A percentile compares a stretch with the other conserved stretches of the same genome.
These are phyloP conservation scores for Chaetomidium leptoderma DNA, from an alignment of 495 filamentous ascomycete species.

Conservation along the genomic window DNA sequence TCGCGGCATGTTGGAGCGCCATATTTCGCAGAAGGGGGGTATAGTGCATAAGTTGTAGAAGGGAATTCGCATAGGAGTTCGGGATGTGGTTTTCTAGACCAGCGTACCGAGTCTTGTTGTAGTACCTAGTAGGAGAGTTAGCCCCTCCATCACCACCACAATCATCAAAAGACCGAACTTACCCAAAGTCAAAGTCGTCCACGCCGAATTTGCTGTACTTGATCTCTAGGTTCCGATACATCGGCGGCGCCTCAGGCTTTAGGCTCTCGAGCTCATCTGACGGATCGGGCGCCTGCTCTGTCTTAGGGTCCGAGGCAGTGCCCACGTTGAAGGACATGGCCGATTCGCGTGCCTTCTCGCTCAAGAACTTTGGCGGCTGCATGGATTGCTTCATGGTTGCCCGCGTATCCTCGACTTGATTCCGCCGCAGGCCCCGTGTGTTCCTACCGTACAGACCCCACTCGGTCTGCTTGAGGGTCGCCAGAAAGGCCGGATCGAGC, in stretches of 20 bases:
- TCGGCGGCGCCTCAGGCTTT: constrained; percentile 70
- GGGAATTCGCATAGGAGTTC: constrained; percentile 91
- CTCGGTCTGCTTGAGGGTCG: constrained; percentile 61
- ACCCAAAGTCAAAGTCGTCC: constrained; percentile 97
- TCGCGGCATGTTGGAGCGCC: constrained; percentile 84
- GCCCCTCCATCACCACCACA: neutral
- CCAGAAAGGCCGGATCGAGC: constrained; percentile 68
- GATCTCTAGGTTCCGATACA: constrained; percentile 89
- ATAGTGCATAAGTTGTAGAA: constrained; percentile 87
- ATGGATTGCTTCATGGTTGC: constrained; percentile 49
- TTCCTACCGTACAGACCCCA: constrained; percentile 74
- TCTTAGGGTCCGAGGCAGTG: constrained; percentile 17
- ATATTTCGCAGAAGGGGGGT: constrained; percentile 84
- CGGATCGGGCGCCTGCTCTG: constrained; percentile 52
- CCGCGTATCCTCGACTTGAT: constrained; percentile 82
- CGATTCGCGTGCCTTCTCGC: constrained; percentile 78
- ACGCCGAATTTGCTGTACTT: constrained; percentile 97
- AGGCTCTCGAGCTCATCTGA: constrained; percentile 57
- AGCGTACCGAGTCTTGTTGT: constrained; percentile 85
- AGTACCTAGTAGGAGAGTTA: constrained; percentile 57
- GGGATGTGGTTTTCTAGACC: constrained; percentile 93
- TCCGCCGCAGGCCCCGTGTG: constrained; percentile 64
- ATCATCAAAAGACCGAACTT: constrained; percentile 28
- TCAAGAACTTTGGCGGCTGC: constrained; percentile 80
- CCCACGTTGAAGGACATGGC: constrained; percentile 50